These are phyloP conservation scores for Boletellus sp. DNA, from an alignment of 1,284 basidiomycete genomes.

Conservation along the genomic window DNA sequence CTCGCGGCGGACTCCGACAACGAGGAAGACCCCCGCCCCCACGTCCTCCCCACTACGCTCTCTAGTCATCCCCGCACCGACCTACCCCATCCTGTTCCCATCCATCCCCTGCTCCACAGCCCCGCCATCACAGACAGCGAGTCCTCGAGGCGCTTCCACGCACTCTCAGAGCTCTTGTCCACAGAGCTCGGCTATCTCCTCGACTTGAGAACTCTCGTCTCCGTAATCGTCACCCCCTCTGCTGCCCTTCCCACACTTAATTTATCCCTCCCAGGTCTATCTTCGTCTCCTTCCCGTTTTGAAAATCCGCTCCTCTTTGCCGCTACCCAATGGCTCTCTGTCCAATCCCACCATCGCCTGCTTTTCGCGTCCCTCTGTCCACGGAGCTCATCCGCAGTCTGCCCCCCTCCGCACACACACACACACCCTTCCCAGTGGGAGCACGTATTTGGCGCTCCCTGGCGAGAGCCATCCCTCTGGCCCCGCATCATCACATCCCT, in stretches of 20 bases:
- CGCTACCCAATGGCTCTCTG: slow-evolving; percentile 30
- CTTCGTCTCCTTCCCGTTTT: slow-evolving; percentile 29
- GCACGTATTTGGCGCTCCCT: not conserved
- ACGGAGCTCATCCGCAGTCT: slow-evolving; percentile 15
- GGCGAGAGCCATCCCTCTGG: slow-evolving; percentile 10
- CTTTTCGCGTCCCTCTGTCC: slow-evolving; percentile 34
- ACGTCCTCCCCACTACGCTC: not conserved
- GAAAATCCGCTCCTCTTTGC: slow-evolving; percentile 38
- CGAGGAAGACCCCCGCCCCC: slow-evolving; percentile 13
- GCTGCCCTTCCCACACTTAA: slow-evolving; percentile 22
- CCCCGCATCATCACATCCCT: not conserved
- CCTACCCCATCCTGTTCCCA: too few relatives aligned
- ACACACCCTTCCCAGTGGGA: slow-evolving; percentile 13
- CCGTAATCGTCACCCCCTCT: slow-evolving; percentile 42
- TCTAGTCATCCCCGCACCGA: not conserved
- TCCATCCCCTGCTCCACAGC: too few relatives aligned
- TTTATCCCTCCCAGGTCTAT: slow-evolving; percentile 27
- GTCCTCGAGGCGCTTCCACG: slow-evolving; percentile 55
- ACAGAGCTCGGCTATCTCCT: slow-evolving; percentile 81
- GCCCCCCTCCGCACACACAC: slow-evolving; percentile 22
- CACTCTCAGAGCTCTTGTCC: slow-evolving; percentile 74
- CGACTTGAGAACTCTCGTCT: slow-evolving; percentile 74
- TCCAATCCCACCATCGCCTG: slow-evolving; percentile 41
- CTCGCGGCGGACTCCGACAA: slow-evolving; percentile 30
- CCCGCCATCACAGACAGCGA: slow-evolving; percentile 29